Conservation (phyloP, 2,329 filamentous ascomycete species). For the Alternaria ethzedia region DNA sequence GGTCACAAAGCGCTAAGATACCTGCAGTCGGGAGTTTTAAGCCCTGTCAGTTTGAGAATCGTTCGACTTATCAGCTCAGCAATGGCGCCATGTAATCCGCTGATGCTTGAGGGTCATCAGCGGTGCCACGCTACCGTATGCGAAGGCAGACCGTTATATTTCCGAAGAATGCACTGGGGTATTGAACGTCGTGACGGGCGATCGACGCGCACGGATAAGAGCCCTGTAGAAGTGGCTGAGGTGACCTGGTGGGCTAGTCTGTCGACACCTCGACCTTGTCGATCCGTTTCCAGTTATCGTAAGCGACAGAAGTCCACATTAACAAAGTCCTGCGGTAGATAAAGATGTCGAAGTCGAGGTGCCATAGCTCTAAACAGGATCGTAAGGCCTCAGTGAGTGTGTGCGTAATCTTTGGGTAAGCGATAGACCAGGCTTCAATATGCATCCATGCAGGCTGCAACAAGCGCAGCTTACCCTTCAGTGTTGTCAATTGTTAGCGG, state of each 20-base stretch:
- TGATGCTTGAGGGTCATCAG: not conserved
- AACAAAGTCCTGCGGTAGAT: not conserved
- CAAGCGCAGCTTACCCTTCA: not conserved
- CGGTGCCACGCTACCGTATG: not conserved
- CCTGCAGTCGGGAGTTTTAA: not conserved
- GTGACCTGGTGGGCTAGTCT: not conserved
- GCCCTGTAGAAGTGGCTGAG: not conserved
- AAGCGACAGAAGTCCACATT: not conserved
- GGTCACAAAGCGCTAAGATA: not conserved
- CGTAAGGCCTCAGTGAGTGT: not conserved
- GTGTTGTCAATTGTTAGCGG: not conserved
- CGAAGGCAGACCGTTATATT: not conserved
- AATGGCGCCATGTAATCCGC: conserved; percentile 1
- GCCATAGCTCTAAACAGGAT: not conserved
- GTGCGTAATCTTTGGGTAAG: not conserved
- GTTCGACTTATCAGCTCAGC: not conserved
- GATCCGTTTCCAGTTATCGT: not conserved
- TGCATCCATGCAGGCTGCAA: not conserved
- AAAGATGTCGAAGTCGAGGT: not conserved
- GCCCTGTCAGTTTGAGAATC: not conserved
- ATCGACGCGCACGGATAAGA: not conserved
- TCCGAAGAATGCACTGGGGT: not conserved
- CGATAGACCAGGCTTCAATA: not conserved
- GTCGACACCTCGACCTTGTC: not conserved
- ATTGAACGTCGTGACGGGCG: not conserved